These are phyloP conservation scores for Chrysanthemum seticuspe DNA, from an alignment of 129 eudicot species.

Conservation along the genomic window DNA sequence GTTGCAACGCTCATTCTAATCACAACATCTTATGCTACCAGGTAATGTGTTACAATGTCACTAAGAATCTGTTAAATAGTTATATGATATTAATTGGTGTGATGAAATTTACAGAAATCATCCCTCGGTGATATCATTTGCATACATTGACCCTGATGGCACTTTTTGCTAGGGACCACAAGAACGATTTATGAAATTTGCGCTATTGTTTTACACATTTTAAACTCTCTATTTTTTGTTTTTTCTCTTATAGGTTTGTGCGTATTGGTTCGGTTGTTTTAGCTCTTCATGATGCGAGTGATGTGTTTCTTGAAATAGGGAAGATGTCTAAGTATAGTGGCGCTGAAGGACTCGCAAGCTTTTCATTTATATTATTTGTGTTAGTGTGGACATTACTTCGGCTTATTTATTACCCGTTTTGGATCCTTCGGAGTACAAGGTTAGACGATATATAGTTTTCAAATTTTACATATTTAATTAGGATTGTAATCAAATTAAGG, in stretches of 20 bases:
- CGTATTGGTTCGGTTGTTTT: constrained; percentile 53
- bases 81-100: too few relatives aligned
- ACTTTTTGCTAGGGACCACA: too few relatives aligned
- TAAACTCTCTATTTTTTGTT: too few relatives aligned
- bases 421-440: constrained; percentile 64
- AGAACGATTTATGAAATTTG: too few relatives aligned
- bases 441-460: constrained; percentile 16
- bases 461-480: neutral
- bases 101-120: too few relatives aligned
- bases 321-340: constrained; percentile 66
- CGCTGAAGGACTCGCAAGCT: constrained; percentile 42
- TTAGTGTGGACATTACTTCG: constrained; percentile 58
- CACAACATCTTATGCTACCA: constrained; percentile 39
- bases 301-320: constrained; percentile 60
- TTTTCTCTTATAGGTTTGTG: constrained; percentile 38
- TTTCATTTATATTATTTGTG: constrained; percentile 49
- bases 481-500: neutral
- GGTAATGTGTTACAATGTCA: constrained; percentile 35
- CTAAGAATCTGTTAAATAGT: too few relatives aligned
- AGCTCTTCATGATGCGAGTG: constrained; percentile 59
- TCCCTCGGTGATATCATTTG: too few relatives aligned
- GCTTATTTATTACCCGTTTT: constrained; percentile 52
- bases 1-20: constrained; percentile 48
- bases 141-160: too few relatives aligned
- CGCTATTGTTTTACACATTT: too few relatives aligned